These are phyloP conservation scores for Psilocybe azurescens DNA, from an alignment of 768 basidiomycete species.

Conservation along the genomic window DNA sequence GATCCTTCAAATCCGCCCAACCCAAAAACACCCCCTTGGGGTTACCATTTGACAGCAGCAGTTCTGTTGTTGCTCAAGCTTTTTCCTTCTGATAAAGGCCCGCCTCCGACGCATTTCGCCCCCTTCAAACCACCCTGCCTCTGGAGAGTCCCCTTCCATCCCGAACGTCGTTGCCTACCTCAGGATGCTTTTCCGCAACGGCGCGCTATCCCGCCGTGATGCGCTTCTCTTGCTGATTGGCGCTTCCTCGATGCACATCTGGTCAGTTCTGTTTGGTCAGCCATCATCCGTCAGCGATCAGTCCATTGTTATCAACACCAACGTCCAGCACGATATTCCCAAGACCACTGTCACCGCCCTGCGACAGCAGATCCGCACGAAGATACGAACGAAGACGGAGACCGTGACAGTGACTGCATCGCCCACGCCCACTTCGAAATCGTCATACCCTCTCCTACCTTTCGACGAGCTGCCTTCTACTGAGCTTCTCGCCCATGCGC, in stretches of 20 bases:
- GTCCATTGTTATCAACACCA: constrained; percentile 37
- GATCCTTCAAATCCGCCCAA: not conserved
- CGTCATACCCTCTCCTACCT: constrained; percentile 21
- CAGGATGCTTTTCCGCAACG: constrained; percentile 43
- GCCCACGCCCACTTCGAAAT: constrained; percentile 10
- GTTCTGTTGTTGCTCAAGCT: not conserved
- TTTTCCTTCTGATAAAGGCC: not conserved
- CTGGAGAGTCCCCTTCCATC: not conserved
- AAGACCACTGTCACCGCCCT: constrained; percentile 7
- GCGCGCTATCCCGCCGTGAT: constrained; percentile 55
- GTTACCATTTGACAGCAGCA: not conserved
- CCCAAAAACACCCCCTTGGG: not conserved
- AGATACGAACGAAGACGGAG: constrained; percentile 15
- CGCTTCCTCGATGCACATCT: constrained; percentile 59
- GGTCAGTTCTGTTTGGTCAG: constrained; percentile 42
- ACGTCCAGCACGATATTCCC: constrained; percentile 16
- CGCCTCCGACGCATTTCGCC: not conserved
- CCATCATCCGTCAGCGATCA: constrained; percentile 25
- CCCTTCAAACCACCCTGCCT: not conserved
- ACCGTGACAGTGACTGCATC: constrained; percentile 14
- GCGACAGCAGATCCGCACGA: constrained; percentile 1
- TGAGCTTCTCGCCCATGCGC: constrained; percentile 64
- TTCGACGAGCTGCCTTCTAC: constrained; percentile 52
- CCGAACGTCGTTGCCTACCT: not conserved
- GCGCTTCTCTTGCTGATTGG: constrained; percentile 64